These are phyloP conservation scores for Acanthamoeba royreba DNA, from an alignment of 208 protist genomes.

Conservation along the genomic window DNA sequence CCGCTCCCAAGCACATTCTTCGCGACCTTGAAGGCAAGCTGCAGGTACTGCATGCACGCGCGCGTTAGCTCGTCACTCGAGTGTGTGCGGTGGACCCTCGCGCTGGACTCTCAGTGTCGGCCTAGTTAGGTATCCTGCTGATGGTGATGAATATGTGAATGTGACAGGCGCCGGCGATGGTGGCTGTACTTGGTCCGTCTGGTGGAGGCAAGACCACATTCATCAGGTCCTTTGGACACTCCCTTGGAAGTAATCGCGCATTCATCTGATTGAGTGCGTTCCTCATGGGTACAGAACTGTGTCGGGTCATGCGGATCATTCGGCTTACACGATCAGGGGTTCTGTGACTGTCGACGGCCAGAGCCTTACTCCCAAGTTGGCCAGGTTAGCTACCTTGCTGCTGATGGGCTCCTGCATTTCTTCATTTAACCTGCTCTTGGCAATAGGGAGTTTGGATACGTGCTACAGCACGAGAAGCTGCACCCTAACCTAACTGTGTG, in stretches of 20 bases:
- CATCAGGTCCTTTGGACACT: not conserved
- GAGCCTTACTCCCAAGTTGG: not conserved
- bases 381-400: not conserved
- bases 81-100: too few relatives aligned
- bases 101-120: not conserved
- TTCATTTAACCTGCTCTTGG: too few relatives aligned
- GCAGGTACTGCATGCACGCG: not conserved
- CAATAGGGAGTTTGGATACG: constrained; percentile 22
- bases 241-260: not conserved
- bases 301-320: not conserved
- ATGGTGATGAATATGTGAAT: not conserved
- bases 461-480: constrained; percentile 63
- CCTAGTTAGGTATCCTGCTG: too few relatives aligned
- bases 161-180: not conserved
- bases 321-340: not conserved
- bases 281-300: not conserved
- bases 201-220: constrained; percentile 46
- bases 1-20: not conserved
- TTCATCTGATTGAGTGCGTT: not conserved
- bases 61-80: too few relatives aligned
- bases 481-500: constrained; percentile 53
- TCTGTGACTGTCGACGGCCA: not conserved
- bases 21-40: not conserved
- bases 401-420: too few relatives aligned
- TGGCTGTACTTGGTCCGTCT: constrained; percentile 20